These are phyloP conservation scores for Cyberlindnera samutprakarnensis DNA, from an alignment of 805 yeast species.

Conservation along the genomic window DNA sequence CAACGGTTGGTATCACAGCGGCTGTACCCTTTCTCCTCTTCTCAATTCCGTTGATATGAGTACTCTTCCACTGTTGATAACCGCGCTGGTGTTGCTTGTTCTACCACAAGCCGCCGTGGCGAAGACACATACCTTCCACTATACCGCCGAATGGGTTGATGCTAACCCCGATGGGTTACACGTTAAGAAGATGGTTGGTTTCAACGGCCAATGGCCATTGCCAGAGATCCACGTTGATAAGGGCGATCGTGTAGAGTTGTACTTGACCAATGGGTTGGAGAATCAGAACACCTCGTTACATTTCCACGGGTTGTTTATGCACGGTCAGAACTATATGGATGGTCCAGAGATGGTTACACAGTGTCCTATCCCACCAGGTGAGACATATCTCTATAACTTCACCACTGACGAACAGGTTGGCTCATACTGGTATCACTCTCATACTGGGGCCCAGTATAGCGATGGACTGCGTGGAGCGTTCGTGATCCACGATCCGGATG, in stretches of 20 bases:
- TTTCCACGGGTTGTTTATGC: conserved; percentile 73
- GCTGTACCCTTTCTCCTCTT: conserved; percentile 1
- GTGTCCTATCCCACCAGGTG: conserved; percentile 70
- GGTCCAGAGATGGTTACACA: conserved; percentile 78
- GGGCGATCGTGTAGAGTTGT: conserved; percentile 54
- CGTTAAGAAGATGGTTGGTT: conserved; percentile 53
- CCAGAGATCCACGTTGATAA: conserved; percentile 59
- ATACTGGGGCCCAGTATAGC: conserved; percentile 67
- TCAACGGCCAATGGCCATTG: conserved; percentile 67
- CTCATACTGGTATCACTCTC: conserved; percentile 82
- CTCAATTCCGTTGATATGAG: too few species aligned
- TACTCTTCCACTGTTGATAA: too few species aligned
- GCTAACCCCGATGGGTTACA: conserved; percentile 63
- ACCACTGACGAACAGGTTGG: conserved; percentile 64
- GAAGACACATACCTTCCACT: conserved; percentile 49
- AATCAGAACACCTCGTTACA: conserved; percentile 54
- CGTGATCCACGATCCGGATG: conserved; percentile 46
- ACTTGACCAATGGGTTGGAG: conserved; percentile 54
- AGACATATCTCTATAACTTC: conserved; percentile 61
- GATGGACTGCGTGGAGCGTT: conserved; percentile 72
- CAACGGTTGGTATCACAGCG: neutral
- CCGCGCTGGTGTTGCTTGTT: too few species aligned
- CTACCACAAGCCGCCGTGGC: too few species aligned
- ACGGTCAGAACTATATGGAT: conserved; percentile 57
- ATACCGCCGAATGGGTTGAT: conserved; percentile 47